Conservation (phyloP, 352 stramenopile genomes). For the Globisporangium mamillatum region DNA sequence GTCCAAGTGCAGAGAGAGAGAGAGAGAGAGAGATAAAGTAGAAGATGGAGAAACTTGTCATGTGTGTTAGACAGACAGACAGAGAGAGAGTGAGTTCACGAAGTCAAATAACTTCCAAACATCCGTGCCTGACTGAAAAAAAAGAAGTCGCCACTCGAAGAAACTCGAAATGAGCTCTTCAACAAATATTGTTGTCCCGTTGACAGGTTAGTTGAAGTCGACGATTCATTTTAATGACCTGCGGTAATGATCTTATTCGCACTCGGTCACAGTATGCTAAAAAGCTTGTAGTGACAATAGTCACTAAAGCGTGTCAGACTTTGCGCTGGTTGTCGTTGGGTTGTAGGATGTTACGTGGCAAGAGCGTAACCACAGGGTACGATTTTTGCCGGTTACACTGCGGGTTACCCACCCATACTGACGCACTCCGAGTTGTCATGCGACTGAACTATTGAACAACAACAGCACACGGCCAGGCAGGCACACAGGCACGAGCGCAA, state of each 20-base stretch:
- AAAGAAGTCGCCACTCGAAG: neutral
- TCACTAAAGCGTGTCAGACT: neutral
- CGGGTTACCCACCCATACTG: neutral
- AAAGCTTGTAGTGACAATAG: too few relatives aligned
- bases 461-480: neutral
- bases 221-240: neutral
- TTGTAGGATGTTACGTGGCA: slow-evolving; percentile 1
- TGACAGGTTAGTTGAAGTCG: neutral
- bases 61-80: neutral
- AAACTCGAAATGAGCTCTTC: neutral
- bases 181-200: neutral
- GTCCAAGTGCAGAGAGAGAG: neutral
- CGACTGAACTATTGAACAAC: slow-evolving; percentile 9
- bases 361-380: slow-evolving; percentile 1
- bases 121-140: neutral
- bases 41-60: slow-evolving; percentile 2
- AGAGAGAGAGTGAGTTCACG: neutral
- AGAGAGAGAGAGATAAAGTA: neutral
- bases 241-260: neutral
- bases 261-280: neutral
- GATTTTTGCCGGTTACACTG: neutral
- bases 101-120: neutral
- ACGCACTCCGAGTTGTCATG: slow-evolving; percentile 1
- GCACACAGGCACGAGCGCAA: neutral
- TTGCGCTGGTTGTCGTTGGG: neutral